A percentile compares a stretch with the other conserved stretches of the same genome.
Evolutionary conservation across 2,329 filamentous ascomycete species (phyloP).

Genomic region (Magnaporthiopsis incrustans): DNA sequence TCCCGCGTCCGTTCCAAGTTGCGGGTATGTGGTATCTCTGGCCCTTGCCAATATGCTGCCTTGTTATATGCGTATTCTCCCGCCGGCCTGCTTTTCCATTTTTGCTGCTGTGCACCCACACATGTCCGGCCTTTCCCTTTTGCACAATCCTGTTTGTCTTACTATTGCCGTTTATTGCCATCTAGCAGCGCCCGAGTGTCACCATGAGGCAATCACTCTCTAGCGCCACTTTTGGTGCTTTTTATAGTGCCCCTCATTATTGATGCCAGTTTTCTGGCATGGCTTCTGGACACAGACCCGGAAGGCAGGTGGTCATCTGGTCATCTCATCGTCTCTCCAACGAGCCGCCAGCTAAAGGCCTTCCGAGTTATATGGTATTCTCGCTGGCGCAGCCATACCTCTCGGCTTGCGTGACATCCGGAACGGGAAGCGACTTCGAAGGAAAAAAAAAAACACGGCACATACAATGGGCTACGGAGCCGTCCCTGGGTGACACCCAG

Average conservation of each 20-base stretch:
- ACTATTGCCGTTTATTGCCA: no score
- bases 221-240: not conserved
- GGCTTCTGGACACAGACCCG: not conserved
- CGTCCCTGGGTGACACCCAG: not conserved
- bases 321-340: not conserved
- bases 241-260: not conserved
- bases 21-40: not conserved
- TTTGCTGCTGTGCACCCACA: not conserved
- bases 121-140: not conserved
- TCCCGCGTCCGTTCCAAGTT: not conserved
- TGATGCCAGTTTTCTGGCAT: not conserved
- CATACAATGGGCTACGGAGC: not conserved
- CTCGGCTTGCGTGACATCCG: not conserved
- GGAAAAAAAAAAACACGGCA: not conserved
- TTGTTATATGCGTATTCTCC: not conserved
- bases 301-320: not conserved
- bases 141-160: not conserved
- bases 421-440: not conserved
- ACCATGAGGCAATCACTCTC: not conserved
- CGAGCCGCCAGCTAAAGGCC: not conserved
- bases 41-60: not conserved
- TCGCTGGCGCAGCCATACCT: not conserved
- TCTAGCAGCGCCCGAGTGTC: not conserved
- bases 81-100: not conserved
- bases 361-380: not conserved